These are phyloP conservation scores for Mollisia scopiformis DNA, from an alignment of 2,329 filamentous ascomycete genomes.

Conservation along the genomic window DNA sequence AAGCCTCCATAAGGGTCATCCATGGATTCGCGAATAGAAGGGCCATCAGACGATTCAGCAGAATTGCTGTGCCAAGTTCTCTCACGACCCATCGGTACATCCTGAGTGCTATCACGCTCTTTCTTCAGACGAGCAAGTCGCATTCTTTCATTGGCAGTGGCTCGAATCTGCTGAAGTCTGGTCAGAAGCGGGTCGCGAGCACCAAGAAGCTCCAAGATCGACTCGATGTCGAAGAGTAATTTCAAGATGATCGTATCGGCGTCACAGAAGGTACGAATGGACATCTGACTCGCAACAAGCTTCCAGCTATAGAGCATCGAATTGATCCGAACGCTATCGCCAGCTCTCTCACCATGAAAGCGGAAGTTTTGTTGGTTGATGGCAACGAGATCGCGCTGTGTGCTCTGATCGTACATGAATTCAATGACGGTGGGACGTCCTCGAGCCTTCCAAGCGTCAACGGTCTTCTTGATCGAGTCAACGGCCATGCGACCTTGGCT, in stretches of 20 bases:
- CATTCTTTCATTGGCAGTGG: constrained; percentile 30
- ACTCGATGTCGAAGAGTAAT: constrained; percentile 50
- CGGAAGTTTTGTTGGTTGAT: constrained; percentile 47
- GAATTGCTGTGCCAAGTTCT: constrained; percentile 15
- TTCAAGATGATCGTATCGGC: constrained; percentile 52
- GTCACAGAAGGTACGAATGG: constrained; percentile 51
- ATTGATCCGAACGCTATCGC: constrained; percentile 41
- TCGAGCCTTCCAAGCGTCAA: constrained; percentile 44
- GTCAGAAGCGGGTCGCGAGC: constrained; percentile 30
- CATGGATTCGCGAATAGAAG: not conserved
- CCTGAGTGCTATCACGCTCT: constrained; percentile 3
- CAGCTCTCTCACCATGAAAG: constrained; percentile 47
- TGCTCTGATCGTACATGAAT: constrained; percentile 55
- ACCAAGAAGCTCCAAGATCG: constrained; percentile 51
- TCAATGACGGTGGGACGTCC: constrained; percentile 51
- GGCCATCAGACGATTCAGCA: constrained; percentile 5
- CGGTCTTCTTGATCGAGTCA: constrained; percentile 35
- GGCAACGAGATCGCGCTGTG: constrained; percentile 50
- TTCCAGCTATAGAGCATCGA: constrained; percentile 52
- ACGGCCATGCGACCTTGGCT: constrained; percentile 33
- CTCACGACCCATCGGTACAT: constrained; percentile 7
- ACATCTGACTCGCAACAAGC: constrained; percentile 48
- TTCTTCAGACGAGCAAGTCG: constrained; percentile 20
- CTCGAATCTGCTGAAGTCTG: constrained; percentile 32
- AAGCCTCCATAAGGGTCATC: constrained; percentile 25